These are phyloP conservation scores for Boletus subcaerulescens DNA, from an alignment of 768 basidiomycete genomes.

Conservation along the genomic window DNA sequence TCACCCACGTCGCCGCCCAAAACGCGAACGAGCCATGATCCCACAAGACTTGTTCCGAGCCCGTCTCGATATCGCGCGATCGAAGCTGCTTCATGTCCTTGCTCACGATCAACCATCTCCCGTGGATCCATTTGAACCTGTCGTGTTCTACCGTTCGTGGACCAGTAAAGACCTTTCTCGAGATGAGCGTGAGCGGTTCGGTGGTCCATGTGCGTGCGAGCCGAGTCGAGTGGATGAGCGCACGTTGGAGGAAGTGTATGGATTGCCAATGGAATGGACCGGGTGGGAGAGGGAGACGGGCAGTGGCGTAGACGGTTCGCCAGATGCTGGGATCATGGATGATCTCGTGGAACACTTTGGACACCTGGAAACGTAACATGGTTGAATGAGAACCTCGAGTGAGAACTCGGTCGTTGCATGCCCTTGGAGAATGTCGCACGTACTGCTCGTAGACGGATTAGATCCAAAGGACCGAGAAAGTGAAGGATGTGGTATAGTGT, in stretches of 20 bases:
- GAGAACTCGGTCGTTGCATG: too few species aligned
- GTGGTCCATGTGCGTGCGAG: conserved; percentile 14
- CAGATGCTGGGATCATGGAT: conserved; percentile 12
- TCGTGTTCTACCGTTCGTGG: conserved; percentile 7
- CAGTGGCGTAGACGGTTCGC: conserved; percentile 9
- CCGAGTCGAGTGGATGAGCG: conserved; percentile 17
- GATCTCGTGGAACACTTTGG: conserved; percentile 10
- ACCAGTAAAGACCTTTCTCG: background rate
- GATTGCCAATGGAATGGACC: conserved; percentile 24
- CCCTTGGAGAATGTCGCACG: too few species aligned
- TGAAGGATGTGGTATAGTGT: conserved; percentile 13
- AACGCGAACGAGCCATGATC: conserved; percentile 2
- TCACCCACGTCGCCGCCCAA: conserved; percentile 13
- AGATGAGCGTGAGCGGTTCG: conserved; percentile 8
- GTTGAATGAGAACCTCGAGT: too few species aligned
- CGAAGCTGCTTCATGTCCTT: conserved; percentile 10
- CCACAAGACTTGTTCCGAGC: conserved; percentile 15
- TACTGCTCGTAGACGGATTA: conserved; percentile 16
- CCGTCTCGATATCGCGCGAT: conserved; percentile 16
- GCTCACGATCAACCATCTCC: conserved; percentile 19
- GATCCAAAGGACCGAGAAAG: conserved; percentile 5
- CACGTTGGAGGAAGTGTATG: conserved; percentile 11
- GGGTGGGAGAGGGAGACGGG: conserved; percentile 14
- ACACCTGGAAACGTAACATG: conserved; percentile 10
- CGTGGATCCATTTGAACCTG: conserved; percentile 15